Base-by-base conservation (phyloP, 495 filamentous ascomycete genomes). In the Aspergillus leporis region DNA sequence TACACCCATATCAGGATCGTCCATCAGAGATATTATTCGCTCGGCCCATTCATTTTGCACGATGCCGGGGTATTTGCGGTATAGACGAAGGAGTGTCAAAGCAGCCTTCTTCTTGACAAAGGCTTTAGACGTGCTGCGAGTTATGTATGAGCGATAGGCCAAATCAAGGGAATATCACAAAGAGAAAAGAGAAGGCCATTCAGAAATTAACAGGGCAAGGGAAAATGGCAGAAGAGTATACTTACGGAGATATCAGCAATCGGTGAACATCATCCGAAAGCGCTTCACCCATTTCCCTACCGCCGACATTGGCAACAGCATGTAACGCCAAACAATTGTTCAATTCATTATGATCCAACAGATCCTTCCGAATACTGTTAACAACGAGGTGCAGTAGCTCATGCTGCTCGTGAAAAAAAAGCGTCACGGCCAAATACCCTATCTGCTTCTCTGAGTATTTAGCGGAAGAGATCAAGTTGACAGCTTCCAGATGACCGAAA, bases 401-500 rank as follows among this genome's bases (percentile, higher is more conserved):
- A 75, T 99, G 95, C 62, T 96, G 82, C 72, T 99, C 95, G 74
- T 99, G 94, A 23, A 99, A 78, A 73, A 99, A 98, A 36, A 99
- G 80, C 4, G 95, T 99, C 66, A 99, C 94, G 7, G 94, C 95
- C 61, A 99, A 80, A 69, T 99, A 99, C 49, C 95, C 95, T 65
- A 99, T 99, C 77, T 99, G 95, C 78, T 99, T 99, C 72, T 99
- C 95, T 5, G 94, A 98, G 75, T 97, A 99, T 70, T 98, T 98
- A 64, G 80, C 92, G 22, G 92, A 93, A 5, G 93, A 97, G 56
- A 99, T 93, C 58, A 99, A 84, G 62, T 97, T 97, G 72, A 99
- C 93, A 9, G 95, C 95, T 75, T 99, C 95, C 36, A 98, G 85
- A 70, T 99, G 95, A 22, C 95, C 95, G 70, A 99, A 99, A 71